Percentiles rank a stretch among this genome's conserved stretches.
Evolutionary conservation across 768 basidiomycete species (phyloP).

Genomic region (Psilocybe cyanescens): DNA sequence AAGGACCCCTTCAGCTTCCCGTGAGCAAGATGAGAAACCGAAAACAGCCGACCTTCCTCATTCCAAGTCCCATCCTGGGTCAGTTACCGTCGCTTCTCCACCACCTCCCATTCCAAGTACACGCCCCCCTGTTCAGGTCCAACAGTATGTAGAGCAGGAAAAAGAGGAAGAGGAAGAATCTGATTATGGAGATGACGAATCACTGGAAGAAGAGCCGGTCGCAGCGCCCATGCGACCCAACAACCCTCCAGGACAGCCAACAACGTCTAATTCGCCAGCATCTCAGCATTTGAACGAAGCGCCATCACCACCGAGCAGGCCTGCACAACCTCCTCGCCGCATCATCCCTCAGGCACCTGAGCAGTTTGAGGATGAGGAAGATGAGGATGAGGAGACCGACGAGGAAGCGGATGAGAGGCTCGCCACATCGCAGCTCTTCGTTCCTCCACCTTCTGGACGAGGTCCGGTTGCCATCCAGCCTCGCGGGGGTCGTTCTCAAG

Average conservation of each 20-base stretch:
- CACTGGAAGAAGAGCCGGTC: background rate
- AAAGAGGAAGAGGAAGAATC: slow-evolving; percentile 15
- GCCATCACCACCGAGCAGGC: slow-evolving; percentile 16
- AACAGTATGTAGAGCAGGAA: slow-evolving; percentile 16
- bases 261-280: slow-evolving; percentile 1
- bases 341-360: slow-evolving; percentile 32
- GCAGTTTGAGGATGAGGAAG: slow-evolving; percentile 16
- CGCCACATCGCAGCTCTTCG: slow-evolving; percentile 28
- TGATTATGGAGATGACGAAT: slow-evolving; percentile 14
- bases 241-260: background rate
- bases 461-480: slow-evolving; percentile 9
- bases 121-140: slow-evolving; percentile 13
- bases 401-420: slow-evolving; percentile 28
- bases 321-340: slow-evolving; percentile 27
- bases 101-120: slow-evolving; percentile 8
- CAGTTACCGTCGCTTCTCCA: background rate
- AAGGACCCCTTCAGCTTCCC: background rate
- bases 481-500: slow-evolving; percentile 10
- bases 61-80: slow-evolving; percentile 9
- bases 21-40: slow-evolving; percentile 13
- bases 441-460: slow-evolving; percentile 28
- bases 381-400: slow-evolving; percentile 21
- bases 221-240: background rate
- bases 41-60: background rate
- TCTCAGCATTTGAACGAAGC: background rate